Evolutionary conservation across 495 filamentous ascomycete species (phyloP).

Genomic region (Aspergillus kassunensis): DNA sequence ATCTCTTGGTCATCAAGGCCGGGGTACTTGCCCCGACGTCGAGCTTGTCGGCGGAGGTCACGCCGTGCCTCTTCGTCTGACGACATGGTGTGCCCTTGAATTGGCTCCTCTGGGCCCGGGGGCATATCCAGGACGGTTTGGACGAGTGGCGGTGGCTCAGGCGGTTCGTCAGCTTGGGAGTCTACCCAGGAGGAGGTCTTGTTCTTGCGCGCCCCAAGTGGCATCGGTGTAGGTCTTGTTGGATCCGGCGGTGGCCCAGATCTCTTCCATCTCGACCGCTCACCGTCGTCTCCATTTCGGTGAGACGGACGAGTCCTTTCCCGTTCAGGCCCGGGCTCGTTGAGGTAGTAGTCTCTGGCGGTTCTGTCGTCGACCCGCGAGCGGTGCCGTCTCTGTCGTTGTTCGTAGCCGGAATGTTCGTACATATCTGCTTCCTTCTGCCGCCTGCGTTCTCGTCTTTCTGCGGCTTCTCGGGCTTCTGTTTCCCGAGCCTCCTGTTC

Average conservation of each 20-base stretch:
- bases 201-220: slow-evolving; percentile 38
- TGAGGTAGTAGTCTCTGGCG: slow-evolving; percentile 16
- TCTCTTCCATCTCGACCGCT: slow-evolving; percentile 28
- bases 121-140: slow-evolving; percentile 52
- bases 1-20: slow-evolving; percentile 38
- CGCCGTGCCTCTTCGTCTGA: slow-evolving; percentile 42
- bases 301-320: slow-evolving; percentile 25
- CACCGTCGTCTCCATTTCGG: slow-evolving; percentile 26
- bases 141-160: slow-evolving; percentile 54
- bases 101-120: slow-evolving; percentile 29
- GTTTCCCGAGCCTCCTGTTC: slow-evolving; percentile 46
- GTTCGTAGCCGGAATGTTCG: slow-evolving; percentile 20
- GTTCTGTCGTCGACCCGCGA: slow-evolving; percentile 31
- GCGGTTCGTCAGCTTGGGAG: slow-evolving; percentile 50
- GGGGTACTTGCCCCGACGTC: slow-evolving; percentile 36
- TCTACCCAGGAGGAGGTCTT: slow-evolving; percentile 61
- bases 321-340: slow-evolving; percentile 21
- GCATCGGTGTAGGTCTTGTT: slow-evolving; percentile 18
- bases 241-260: slow-evolving; percentile 18
- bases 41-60: slow-evolving; percentile 32
- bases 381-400: slow-evolving; percentile 31
- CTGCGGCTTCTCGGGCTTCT: slow-evolving; percentile 25
- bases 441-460: slow-evolving; percentile 38
- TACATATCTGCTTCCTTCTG: slow-evolving; percentile 37
- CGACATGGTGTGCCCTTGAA: slow-evolving; percentile 34